A percentile compares a stretch with the other conserved stretches of the same genome.
These are phyloP conservation scores for Yarrowia sp. DNA, from an alignment of 805 yeast genomes.

Conservation along the genomic window DNA sequence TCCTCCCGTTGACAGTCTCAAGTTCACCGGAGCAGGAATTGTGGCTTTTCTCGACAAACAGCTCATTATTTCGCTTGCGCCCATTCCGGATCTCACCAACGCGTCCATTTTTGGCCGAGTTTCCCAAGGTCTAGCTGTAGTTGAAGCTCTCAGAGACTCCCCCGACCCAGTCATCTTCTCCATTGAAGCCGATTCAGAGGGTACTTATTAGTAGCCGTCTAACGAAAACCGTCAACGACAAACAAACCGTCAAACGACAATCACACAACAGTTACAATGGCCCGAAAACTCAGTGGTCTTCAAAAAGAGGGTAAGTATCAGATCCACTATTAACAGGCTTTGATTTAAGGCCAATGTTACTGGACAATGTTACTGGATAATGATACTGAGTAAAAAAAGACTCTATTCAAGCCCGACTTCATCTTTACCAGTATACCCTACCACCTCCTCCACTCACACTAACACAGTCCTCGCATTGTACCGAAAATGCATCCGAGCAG, in stretches of 20 bases:
- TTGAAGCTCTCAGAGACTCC: slow-evolving; percentile 17
- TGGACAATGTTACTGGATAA: too few relatives aligned
- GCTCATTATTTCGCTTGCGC: slow-evolving; percentile 13
- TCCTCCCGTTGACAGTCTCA: slow-evolving; percentile 14
- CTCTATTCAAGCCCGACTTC: too few relatives aligned
- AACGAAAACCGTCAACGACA: too few relatives aligned
- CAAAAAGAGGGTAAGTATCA: slow-evolving; percentile 42
- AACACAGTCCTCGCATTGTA: slow-evolving; percentile 45
- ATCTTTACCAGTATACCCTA: too few relatives aligned
- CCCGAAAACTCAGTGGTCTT: slow-evolving; percentile 37
- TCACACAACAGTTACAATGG: background rate
- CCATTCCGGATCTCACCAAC: background rate
- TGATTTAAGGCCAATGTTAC: too few relatives aligned
- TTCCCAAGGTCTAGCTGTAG: background rate
- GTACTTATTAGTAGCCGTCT: background rate
- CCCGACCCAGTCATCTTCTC: background rate
- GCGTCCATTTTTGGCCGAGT: slow-evolving; percentile 15
- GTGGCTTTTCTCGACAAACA: slow-evolving; percentile 1
- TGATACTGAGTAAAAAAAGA: too few relatives aligned
- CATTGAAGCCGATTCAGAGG: slow-evolving; percentile 9
- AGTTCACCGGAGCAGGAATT: slow-evolving; percentile 19
- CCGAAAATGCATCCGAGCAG: slow-evolving; percentile 47
- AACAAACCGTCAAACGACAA: too few relatives aligned
- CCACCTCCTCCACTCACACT: background rate
- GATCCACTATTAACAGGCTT: background rate